Evolutionary conservation across 2,329 filamentous ascomycete genomes (phyloP).

Genomic region (Trichoderma pleuroti): DNA sequence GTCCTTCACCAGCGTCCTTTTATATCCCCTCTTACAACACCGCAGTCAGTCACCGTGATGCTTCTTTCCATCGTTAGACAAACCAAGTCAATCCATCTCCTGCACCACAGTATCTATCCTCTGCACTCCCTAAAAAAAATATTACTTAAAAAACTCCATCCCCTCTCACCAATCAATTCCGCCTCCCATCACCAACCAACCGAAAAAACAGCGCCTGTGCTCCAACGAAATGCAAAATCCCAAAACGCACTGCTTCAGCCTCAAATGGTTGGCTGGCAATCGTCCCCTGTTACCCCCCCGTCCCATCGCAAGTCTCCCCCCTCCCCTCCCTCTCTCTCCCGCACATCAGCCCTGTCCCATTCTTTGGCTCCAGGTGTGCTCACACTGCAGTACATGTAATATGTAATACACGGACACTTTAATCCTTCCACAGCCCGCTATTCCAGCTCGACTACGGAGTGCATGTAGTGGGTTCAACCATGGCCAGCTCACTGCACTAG

Average conservation of each 20-base stretch:
- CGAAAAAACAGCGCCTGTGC: background rate
- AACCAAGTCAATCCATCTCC: background rate
- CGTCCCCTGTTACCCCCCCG: background rate
- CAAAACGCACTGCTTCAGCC: background rate
- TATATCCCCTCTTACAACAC: background rate
- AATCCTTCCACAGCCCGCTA: background rate
- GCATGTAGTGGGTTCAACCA: background rate
- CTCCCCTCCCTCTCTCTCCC: background rate
- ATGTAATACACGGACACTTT: background rate
- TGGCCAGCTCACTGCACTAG: background rate
- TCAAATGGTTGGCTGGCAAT: constrained; percentile 10
- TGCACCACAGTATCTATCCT: background rate
- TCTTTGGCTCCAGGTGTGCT: background rate
- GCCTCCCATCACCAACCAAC: background rate
- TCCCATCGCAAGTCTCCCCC: background rate
- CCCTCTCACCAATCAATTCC: background rate
- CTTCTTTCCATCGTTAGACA: background rate
- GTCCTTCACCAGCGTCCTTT: background rate
- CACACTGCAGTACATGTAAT: background rate
- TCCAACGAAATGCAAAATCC: background rate
- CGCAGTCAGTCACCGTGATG: background rate
- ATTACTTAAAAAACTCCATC: background rate
- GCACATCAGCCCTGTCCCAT: background rate
- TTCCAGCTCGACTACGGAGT: too few relatives aligned
- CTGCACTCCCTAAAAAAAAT: background rate